Base-by-base conservation (phyloP, 768 basidiomycete genomes). In the Strobilomyces dryophilus region DNA sequence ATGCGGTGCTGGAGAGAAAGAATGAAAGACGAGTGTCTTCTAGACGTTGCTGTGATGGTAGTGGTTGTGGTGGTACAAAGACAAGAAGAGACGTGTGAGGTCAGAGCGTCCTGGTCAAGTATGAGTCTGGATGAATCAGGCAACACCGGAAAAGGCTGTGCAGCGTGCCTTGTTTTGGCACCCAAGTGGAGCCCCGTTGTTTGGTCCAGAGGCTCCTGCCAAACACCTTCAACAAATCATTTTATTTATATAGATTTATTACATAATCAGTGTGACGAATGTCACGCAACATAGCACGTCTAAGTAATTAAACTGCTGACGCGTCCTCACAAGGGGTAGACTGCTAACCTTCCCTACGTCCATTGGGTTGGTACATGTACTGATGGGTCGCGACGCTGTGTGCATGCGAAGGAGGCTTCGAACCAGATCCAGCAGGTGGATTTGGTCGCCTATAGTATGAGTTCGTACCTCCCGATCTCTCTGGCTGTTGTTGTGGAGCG, bases 371-470 rank as follows among this genome's bases (percentile, higher is more conserved):
- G 55, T 74, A 79, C 69, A 78, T 74, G 61, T 72, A 78, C 51
- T 73, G 74, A 59, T 77, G 75, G 3, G 61, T 61, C 29, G 74
- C 49, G 31, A 64, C 58, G n/a, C 61, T 51, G 47, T 55, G 56
- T 21, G 31, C 61, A 41, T 61, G 67, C n/a, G 68, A 50, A 17
- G 61, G 35, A 24, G 61, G 47, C 40, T 63, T 70, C 17, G 61
- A 54, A 45, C 59, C 64, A 18, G 69, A 54, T 29, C 51, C 49
- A 46, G 55, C 43, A 17, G 67, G 37, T 21, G 63, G 61, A 50
- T 64, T 68, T 39, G 76, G 73, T 37, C 79, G 76, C 10, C 84
- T 77, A 57, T 85, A 86, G 64, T 85, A 85, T 55, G 75, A 74
- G 54, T 73, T 71, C 14, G 76, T 47, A 44, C 48, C 55, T 34